These are phyloP conservation scores for Dipodascus geniculatus DNA, from an alignment of 805 yeast genomes.

Conservation along the genomic window DNA sequence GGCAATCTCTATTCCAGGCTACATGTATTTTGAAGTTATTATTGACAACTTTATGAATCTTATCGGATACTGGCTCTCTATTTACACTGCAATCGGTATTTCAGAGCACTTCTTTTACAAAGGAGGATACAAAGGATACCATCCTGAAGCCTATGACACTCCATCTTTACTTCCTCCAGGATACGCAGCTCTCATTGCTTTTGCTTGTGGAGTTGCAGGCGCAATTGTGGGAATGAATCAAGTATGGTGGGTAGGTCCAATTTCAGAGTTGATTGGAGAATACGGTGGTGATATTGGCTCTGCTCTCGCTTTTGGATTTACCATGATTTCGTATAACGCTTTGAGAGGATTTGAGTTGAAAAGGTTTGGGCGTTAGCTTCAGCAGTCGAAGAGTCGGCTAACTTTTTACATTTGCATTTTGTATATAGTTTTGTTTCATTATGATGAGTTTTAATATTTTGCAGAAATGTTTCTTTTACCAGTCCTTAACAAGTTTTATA, in stretches of 20 bases:
- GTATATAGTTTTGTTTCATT: too few species aligned
- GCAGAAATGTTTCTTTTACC: too few species aligned
- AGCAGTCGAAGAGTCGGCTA: too few species aligned
- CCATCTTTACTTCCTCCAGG: conserved; percentile 58
- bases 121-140: conserved; percentile 48
- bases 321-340: conserved; percentile 48
- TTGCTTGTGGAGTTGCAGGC: conserved; percentile 78
- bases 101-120: conserved; percentile 78
- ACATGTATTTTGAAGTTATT: conserved; percentile 57
- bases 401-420: not conserved
- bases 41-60: conserved; percentile 84
- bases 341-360: conserved; percentile 57
- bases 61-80: conserved; percentile 83
- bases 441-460: not conserved
- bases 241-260: conserved; percentile 68
- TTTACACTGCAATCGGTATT: conserved; percentile 64
- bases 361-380: conserved; percentile 32
- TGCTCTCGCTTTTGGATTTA: conserved; percentile 58
- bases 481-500: too few species aligned
- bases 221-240: conserved; percentile 82
- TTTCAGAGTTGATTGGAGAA: conserved; percentile 49
- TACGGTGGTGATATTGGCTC: conserved; percentile 82
- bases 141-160: conserved; percentile 50
- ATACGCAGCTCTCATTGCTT: conserved; percentile 62
- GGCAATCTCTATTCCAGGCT: conserved; percentile 84